Conservation (phyloP, 176 grass and related monocot genomes). For the Bonia amplexicaulis region DNA sequence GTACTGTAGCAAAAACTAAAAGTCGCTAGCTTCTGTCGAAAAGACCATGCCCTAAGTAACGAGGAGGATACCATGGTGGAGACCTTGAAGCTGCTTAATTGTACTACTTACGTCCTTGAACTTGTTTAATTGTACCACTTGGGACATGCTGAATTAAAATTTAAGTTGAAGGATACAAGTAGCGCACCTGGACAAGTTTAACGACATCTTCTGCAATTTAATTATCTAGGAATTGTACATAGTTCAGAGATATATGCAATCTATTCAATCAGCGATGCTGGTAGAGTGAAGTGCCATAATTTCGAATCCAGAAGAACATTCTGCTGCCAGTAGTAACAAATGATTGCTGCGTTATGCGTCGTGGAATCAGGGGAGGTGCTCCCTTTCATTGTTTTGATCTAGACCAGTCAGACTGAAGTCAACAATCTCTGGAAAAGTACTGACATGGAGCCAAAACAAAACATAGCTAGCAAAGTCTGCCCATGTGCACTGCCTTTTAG, state of each 20-base stretch:
- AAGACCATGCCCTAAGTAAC: no score
- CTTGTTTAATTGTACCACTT: neutral
- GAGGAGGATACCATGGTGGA: no score
- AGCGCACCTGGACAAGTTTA: neutral
- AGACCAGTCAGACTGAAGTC: constrained; percentile 9
- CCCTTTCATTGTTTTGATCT: neutral
- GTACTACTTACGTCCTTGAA: no score
- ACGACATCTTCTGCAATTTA: neutral
- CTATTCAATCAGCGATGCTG: neutral
- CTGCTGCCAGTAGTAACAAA: neutral
- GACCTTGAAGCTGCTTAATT: no score
- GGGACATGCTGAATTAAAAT: neutral
- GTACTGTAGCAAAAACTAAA: no score
- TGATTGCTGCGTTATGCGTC: neutral
- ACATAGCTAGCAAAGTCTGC: constrained; percentile 1
- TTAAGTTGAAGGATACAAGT: neutral
- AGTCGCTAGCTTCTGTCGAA: no score
- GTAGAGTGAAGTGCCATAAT: neutral
- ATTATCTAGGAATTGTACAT: neutral
- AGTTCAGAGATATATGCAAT: neutral
- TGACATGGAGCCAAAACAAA: neutral
- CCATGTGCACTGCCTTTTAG: constrained; percentile 33
- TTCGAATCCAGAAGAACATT: neutral
- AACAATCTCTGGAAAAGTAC: constrained; percentile 14
- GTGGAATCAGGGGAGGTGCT: neutral